Base-by-base conservation (phyloP, 2,329 filamentous ascomycete species). In the Cercospora janseana region DNA sequence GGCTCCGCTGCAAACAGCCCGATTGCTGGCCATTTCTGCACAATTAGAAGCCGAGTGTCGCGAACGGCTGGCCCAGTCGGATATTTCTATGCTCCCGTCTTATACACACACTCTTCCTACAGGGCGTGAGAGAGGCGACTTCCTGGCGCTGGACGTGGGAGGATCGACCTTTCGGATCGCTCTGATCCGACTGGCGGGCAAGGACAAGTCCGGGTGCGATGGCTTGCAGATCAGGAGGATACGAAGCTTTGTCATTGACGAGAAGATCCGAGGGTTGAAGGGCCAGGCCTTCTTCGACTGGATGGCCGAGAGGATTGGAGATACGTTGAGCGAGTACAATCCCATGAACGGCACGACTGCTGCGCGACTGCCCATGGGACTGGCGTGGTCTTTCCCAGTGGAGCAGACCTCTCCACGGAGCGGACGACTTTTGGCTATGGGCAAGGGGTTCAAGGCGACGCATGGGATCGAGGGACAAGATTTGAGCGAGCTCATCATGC, bases 351-450 rank as follows among this genome's bases (percentile, higher is more conserved):
- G 64, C 38, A 62, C 60, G 4, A 56, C 58, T 1, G 56, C 62
- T 10, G 64, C 65, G 3, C 71, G 70, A 8, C 66, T 84, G 48
- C 71, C 75, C 4, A 79, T 84, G 73, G 82, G 82, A 3, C 60
- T 85, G 55, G 79, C 82, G 2, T 85, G 82, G 82, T 83, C 81
- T 3, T 85, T 85, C 64, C 82, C 82, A 0, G 75, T 85, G 47
- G 78, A 83, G 66, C 80, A 84, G 68, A 85, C 80, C 4, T 83
- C 80, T 9, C 73, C 75, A 48, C 73, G 76, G 46, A 78, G 73
- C 38, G 82, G 80, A 5, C 75, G 74, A 35, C 68, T 85, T 15
- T 72, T 82, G 45, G 73, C 74, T 12, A 85, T 85, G 82, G 82
- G 82, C 53, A 85, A 85, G 64, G 81, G 81, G 0, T 85, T 85